Conservation (phyloP, 148 eudicot genomes). For the Camellia japonica region DNA sequence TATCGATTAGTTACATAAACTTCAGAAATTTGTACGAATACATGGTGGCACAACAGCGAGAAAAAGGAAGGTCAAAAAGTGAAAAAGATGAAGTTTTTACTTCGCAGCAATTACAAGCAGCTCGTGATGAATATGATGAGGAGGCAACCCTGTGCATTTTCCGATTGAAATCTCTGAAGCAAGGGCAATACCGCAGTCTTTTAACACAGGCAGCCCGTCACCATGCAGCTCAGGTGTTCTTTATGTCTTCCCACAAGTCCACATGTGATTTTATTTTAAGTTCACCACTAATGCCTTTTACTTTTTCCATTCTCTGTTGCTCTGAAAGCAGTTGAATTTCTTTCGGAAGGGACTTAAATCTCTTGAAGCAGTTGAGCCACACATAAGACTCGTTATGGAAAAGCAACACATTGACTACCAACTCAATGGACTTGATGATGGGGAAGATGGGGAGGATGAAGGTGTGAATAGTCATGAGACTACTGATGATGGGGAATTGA, state of each 20-base stretch:
- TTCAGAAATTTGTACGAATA: constrained; percentile 68
- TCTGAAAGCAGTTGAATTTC: constrained; percentile 68
- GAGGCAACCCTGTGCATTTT: constrained; percentile 86
- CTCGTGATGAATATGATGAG: constrained; percentile 82
- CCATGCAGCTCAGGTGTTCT: constrained; percentile 88
- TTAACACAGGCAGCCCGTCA: constrained; percentile 98
- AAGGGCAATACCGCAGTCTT: constrained; percentile 93
- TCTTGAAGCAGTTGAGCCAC: constrained; percentile 78
- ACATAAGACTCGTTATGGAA: constrained; percentile 58
- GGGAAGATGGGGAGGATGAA: constrained; percentile 54
- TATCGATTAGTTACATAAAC: constrained; percentile 23
- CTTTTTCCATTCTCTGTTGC: constrained; percentile 13
- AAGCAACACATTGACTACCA: constrained; percentile 89
- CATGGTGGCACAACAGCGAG: constrained; percentile 68
- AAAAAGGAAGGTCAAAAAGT: constrained; percentile 72
- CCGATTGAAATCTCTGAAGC: constrained; percentile 84
- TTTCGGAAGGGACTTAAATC: constrained; percentile 84
- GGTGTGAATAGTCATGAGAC: constrained; percentile 52
- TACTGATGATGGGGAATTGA: constrained; percentile 60
- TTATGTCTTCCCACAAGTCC: neutral
- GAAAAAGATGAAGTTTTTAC: constrained; percentile 73
- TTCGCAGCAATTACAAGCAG: constrained; percentile 64
- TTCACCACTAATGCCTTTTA: neutral
- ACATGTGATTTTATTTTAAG: neutral
- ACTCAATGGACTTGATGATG: constrained; percentile 63